phyloP scores from a whole-genome alignment of 192 early-diverging fungal genomes.

The Radiomyces spectabilis region DNA sequence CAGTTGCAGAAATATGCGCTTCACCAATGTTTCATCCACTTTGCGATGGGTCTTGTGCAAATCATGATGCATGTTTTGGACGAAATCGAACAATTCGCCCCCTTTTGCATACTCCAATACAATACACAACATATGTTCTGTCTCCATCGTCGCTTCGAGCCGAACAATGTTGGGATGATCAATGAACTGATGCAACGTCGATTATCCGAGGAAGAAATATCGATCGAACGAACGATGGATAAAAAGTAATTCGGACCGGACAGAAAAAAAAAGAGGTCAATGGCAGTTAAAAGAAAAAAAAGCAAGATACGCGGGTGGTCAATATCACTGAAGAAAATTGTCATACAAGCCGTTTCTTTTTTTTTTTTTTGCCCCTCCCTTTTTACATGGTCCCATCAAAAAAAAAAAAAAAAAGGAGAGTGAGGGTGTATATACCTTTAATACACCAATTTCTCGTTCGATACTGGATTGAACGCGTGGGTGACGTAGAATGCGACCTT shows the following conservation, averaged over 20 bases:
- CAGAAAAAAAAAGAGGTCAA: too few relatives aligned
- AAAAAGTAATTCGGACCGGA: too few relatives aligned
- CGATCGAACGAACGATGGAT: background rate
- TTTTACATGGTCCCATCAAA: background rate
- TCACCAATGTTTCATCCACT: conserved; percentile 37
- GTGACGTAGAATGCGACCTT: conserved; percentile 7
- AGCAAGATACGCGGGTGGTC: background rate
- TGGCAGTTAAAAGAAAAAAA: too few relatives aligned
- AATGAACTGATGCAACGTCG: conserved; percentile 28
- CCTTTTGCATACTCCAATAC: conserved; percentile 65
- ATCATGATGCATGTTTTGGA: conserved; percentile 30
- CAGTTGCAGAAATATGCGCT: conserved; percentile 50
- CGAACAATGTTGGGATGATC: conserved; percentile 63
- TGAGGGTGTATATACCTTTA: conserved; percentile 13
- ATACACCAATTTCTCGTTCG: conserved; percentile 23
- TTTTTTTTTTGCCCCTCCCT: background rate
- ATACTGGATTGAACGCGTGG: conserved; percentile 18
- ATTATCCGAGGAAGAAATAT: background rate
- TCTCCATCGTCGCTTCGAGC: conserved; percentile 56
- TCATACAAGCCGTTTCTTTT: background rate
- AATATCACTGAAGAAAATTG: background rate
- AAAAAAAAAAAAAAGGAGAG: background rate
- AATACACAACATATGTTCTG: conserved; percentile 51
- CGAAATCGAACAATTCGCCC: conserved; percentile 71
- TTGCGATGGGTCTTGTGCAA: conserved; percentile 13